These are phyloP conservation scores for Pelargonium cotyledonis DNA, from an alignment of 441 rosid species.

Conservation along the genomic window DNA sequence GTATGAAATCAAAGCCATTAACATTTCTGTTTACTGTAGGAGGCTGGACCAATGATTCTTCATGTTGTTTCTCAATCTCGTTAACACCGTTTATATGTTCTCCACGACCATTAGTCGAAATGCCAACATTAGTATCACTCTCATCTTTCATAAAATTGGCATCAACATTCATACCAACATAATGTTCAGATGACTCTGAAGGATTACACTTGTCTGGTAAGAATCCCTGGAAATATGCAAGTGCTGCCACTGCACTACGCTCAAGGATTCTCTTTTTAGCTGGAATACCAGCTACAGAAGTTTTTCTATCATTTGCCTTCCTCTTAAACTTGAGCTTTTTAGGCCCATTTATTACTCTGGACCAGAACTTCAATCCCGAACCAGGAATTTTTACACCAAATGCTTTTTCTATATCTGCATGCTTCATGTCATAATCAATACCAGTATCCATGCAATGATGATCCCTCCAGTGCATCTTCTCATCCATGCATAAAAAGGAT, in stretches of 20 bases:
- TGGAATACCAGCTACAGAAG: slow-evolving; percentile 35
- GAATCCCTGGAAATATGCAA: slow-evolving; percentile 50
- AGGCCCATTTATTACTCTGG: slow-evolving; percentile 53
- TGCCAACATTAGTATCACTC: slow-evolving; percentile 26
- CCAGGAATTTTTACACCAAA: slow-evolving; percentile 89
- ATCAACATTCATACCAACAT: slow-evolving; percentile 37
- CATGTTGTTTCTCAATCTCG: slow-evolving; percentile 25
- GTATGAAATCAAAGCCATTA: slow-evolving; percentile 30
- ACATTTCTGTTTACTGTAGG: slow-evolving; percentile 21
- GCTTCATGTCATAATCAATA: slow-evolving; percentile 74
- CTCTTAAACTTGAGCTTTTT: slow-evolving; percentile 54
- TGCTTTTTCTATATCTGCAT: slow-evolving; percentile 89
- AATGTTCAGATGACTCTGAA: slow-evolving; percentile 32
- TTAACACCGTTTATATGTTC: slow-evolving; percentile 27
- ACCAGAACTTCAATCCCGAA: slow-evolving; percentile 67
- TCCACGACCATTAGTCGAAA: slow-evolving; percentile 18
- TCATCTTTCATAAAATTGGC: slow-evolving; percentile 34
- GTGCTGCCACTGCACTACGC: slow-evolving; percentile 76
- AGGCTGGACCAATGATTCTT: slow-evolving; percentile 22
- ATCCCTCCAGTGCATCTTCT: slow-evolving; percentile 73
- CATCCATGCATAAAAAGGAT: slow-evolving; percentile 62
- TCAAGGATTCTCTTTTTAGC: slow-evolving; percentile 76
- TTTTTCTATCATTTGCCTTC: slow-evolving; percentile 47
- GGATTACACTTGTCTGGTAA: slow-evolving; percentile 40
- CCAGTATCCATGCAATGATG: slow-evolving; percentile 81